Percentiles rank a stretch among this genome's conserved stretches.
Evolutionary conservation across 1,284 basidiomycete species (phyloP).

Genomic region (Exsudoporus floridanus): DNA sequence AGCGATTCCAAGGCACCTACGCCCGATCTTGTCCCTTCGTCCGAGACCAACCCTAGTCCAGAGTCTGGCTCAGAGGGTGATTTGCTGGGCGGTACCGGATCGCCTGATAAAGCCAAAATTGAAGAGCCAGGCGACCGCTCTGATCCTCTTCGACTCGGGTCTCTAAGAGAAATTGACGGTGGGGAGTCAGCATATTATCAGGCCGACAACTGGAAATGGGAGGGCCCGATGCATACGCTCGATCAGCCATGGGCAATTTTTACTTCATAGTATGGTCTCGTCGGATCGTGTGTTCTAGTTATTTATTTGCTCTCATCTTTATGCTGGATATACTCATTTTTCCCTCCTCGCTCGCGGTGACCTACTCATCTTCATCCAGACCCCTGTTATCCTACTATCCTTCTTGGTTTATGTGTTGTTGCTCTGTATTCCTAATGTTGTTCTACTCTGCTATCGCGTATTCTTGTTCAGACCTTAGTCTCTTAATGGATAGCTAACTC

Average conservation of each 20-base stretch:
- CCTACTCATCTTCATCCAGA: slow-evolving; percentile 8
- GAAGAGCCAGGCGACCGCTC: slow-evolving; percentile 44
- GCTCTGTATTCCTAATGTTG: slow-evolving; percentile 42
- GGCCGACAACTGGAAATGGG: slow-evolving; percentile 68
- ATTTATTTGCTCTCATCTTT: slow-evolving; percentile 41
- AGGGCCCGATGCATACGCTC: slow-evolving; percentile 56
- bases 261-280: slow-evolving; percentile 49
- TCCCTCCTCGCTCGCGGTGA: slow-evolving; percentile 16
- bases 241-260: slow-evolving; percentile 75
- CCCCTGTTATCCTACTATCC: slow-evolving; percentile 36
- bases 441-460: slow-evolving; percentile 39
- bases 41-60: slow-evolving; percentile 74
- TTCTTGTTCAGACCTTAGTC: slow-evolving; percentile 40
- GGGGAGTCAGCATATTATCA: slow-evolving; percentile 73
- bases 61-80: slow-evolving; percentile 68
- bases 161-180: slow-evolving; percentile 70
- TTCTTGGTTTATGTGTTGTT: slow-evolving; percentile 40
- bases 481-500: slow-evolving; percentile 37
- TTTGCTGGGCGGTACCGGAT: slow-evolving; percentile 36
- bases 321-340: slow-evolving; percentile 39
- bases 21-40: slow-evolving; percentile 65
- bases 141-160: slow-evolving; percentile 57
- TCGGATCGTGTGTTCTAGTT: slow-evolving; percentile 24
- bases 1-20: slow-evolving; percentile 61
- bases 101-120: slow-evolving; percentile 43